Percentiles rank a stretch among this genome's conserved stretches.
Evolutionary conservation across 2,329 filamentous ascomycete species (phyloP).

Genomic region (Zymoseptoria crescenta): DNA sequence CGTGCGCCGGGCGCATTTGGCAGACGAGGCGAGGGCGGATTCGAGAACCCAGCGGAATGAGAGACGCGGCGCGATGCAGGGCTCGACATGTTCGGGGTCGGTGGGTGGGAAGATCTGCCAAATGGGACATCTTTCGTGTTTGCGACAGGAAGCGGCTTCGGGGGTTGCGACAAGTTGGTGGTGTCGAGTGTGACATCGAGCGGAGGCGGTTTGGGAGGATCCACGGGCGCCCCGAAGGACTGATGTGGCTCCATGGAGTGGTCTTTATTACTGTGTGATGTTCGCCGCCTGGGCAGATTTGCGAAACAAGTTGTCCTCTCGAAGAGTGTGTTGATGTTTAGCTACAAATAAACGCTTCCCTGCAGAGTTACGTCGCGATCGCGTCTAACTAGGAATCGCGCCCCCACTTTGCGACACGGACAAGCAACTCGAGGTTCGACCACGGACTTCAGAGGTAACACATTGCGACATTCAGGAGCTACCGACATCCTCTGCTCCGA

Average conservation of each 20-base stretch:
- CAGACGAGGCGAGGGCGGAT: neutral
- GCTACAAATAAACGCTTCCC: neutral
- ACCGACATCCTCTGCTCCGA: neutral
- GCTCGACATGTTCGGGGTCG: neutral
- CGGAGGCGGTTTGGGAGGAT: neutral
- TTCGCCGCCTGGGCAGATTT: neutral
- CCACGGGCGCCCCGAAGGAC: neutral
- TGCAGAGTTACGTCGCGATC: neutral
- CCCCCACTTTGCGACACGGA: neutral
- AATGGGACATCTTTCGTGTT: neutral
- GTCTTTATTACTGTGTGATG: neutral
- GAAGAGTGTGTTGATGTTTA: neutral
- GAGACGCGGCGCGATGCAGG: neutral
- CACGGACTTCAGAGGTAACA: neutral
- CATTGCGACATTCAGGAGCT: neutral
- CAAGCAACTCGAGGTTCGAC: neutral
- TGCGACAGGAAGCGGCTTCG: neutral
- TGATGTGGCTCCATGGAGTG: neutral
- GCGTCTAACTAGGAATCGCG: neutral
- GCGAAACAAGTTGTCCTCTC: neutral
- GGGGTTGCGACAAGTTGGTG: neutral
- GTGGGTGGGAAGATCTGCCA: neutral
- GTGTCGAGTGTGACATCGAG: neutral
- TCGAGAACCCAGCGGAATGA: neutral
- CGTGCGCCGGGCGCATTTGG: constrained; percentile 3